Conservation (phyloP, 805 yeast genomes). For the Candida piceae region DNA sequence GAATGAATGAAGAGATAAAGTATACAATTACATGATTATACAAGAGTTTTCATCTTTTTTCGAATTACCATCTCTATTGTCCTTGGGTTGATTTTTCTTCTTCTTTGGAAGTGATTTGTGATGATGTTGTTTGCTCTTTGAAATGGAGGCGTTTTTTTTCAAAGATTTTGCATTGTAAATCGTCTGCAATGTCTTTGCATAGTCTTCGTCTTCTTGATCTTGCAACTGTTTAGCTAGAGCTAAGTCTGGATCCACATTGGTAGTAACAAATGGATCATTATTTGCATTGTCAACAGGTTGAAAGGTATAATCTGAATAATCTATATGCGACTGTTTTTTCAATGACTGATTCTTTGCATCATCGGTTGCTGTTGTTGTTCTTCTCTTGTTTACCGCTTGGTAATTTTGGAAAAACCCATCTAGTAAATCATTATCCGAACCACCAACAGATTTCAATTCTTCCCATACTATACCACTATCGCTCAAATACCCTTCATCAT, state of each 20-base stretch:
- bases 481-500: slow-evolving; percentile 62
- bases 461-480: slow-evolving; percentile 71
- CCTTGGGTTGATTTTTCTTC: no score
- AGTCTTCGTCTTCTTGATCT: slow-evolving; percentile 28
- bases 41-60: no score
- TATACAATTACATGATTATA: no score
- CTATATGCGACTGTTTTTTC: not conserved
- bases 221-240: slow-evolving; percentile 28
- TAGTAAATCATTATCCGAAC: slow-evolving; percentile 64
- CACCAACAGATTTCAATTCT: slow-evolving; percentile 59
- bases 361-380: slow-evolving; percentile 4
- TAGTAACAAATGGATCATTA: slow-evolving; percentile 5
- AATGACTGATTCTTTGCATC: not conserved
- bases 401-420: slow-evolving; percentile 58
- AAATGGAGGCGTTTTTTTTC: no score
- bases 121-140: not conserved
- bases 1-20: no score
- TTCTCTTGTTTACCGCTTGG: no score
- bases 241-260: slow-evolving; percentile 14
- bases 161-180: slow-evolving; percentile 8
- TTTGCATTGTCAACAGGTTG: slow-evolving; percentile 13
- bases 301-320: slow-evolving; percentile 13
- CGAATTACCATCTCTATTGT: no score
- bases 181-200: slow-evolving; percentile 25
- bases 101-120: no score